Conservation (phyloP, 1,139 yeast species). For the Taiozyma sp. region DNA sequence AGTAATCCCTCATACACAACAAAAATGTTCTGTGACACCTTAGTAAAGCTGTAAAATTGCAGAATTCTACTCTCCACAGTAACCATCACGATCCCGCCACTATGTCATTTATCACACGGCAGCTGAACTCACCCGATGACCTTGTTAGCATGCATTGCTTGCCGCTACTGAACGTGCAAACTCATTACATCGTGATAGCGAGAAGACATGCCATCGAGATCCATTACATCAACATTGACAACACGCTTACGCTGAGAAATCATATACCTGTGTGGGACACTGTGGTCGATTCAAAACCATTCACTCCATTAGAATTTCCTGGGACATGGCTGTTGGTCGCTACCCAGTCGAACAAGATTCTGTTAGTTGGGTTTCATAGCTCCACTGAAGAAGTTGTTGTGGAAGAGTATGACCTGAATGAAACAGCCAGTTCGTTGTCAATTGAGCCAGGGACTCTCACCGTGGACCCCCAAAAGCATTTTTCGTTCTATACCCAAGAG, state of each 20-base stretch:
- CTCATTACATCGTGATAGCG: conserved; percentile 10
- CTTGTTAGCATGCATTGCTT: conserved; percentile 11
- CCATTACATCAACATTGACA: not conserved
- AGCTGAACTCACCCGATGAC: conserved; percentile 11
- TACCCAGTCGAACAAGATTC: conserved; percentile 11
- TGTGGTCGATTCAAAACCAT: conserved; percentile 11
- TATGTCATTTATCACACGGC: conserved; percentile 14
- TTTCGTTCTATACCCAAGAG: conserved; percentile 14
- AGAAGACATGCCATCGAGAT: conserved; percentile 12
- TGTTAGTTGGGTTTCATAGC: conserved; percentile 13
- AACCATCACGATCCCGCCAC: not conserved
- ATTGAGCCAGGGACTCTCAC: conserved; percentile 13
- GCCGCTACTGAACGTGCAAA: conserved; percentile 5
- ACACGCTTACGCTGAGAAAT: conserved; percentile 6
- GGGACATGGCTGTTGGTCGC: conserved; percentile 14
- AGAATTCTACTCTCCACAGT: not conserved
- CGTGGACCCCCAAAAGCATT: conserved; percentile 5
- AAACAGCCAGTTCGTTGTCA: conserved; percentile 7
- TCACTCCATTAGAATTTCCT: conserved; percentile 8
- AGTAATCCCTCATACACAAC: not conserved
- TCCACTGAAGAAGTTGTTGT: conserved; percentile 5
- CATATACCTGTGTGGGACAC: conserved; percentile 11
- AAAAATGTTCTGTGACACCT: not conserved
- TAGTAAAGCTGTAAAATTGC: not conserved
- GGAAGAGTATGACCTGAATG: conserved; percentile 12